Conservation (phyloP, 1,284 basidiomycete species). For the Mycosarcoma maydis region DNA sequence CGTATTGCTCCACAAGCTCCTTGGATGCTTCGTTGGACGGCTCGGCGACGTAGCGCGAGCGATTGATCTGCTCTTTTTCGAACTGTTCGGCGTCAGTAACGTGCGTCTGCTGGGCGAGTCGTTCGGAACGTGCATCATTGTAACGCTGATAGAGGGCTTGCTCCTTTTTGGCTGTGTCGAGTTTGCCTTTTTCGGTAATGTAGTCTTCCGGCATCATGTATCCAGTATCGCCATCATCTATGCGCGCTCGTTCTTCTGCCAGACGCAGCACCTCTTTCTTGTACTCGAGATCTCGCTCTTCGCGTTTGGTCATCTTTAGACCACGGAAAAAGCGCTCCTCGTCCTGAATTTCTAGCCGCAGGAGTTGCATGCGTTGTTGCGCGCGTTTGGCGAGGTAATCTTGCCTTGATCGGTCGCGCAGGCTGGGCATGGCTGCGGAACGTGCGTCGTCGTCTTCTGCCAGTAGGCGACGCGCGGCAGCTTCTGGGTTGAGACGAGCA, state of each 20-base stretch:
- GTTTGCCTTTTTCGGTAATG: slow-evolving; percentile 96
- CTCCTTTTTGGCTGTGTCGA: slow-evolving; percentile 95
- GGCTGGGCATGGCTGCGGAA: slow-evolving; percentile 47
- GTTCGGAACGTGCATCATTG: slow-evolving; percentile 79
- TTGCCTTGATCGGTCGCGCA: slow-evolving; percentile 71
- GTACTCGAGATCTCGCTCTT: slow-evolving; percentile 81
- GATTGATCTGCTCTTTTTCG: slow-evolving; percentile 87
- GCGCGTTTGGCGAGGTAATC: slow-evolving; percentile 97
- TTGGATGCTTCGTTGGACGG: slow-evolving; percentile 73
- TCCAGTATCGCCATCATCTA: slow-evolving; percentile 76
- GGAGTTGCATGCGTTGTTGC: slow-evolving; percentile 91
- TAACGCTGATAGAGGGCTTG: slow-evolving; percentile 86
- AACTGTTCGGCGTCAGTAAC: slow-evolving; percentile 91
- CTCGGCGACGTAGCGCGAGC: slow-evolving; percentile 73
- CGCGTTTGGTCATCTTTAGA: slow-evolving; percentile 77
- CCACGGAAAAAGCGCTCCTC: slow-evolving; percentile 63
- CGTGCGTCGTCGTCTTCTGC: slow-evolving; percentile 67
- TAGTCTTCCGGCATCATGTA: slow-evolving; percentile 75
- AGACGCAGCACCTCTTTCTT: slow-evolving; percentile 92
- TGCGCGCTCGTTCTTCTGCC: slow-evolving; percentile 90
- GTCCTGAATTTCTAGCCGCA: slow-evolving; percentile 79
- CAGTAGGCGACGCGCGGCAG: slow-evolving; percentile 79
- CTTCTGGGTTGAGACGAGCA: slow-evolving; percentile 75
- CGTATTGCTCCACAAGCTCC: slow-evolving; percentile 72
- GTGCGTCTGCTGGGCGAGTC: slow-evolving; percentile 74